These are phyloP conservation scores for Neofusicoccum kwambonambiense DNA, from an alignment of 2,329 filamentous ascomycete species.

Conservation along the genomic window DNA sequence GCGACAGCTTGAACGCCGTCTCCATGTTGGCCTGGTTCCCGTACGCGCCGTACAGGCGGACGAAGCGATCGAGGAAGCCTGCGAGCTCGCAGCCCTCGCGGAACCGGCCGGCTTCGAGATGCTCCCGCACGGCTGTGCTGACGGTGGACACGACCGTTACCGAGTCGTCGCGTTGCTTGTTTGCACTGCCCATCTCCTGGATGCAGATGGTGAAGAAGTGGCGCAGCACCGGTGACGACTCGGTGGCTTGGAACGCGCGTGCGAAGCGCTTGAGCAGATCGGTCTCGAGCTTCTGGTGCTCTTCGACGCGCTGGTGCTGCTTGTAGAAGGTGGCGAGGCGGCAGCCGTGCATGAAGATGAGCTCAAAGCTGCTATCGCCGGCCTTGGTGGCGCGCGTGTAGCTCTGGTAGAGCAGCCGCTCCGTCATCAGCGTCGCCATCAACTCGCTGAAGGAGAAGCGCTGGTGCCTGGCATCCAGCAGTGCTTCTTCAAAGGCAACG, in stretches of 20 bases:
- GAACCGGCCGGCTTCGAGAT: constrained; percentile 31
- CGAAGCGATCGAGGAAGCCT: constrained; percentile 30
- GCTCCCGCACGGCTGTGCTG: constrained; percentile 26
- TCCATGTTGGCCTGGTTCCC: constrained; percentile 33
- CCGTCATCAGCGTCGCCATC: constrained; percentile 42
- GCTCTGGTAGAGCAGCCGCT: constrained; percentile 34
- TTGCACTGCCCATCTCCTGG: constrained; percentile 25
- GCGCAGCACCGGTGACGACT: constrained; percentile 27
- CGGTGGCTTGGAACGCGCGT: constrained; percentile 29
- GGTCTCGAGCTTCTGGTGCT: constrained; percentile 28
- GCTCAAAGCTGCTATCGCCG: constrained; percentile 37
- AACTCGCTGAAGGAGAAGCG: constrained; percentile 41
- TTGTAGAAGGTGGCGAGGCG: constrained; percentile 31
- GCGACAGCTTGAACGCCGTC: constrained; percentile 37
- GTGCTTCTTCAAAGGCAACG: constrained; percentile 45
- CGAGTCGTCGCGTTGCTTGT: background rate
- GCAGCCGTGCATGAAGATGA: constrained; percentile 29
- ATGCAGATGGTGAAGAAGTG: constrained; percentile 33
- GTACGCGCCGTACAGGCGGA: constrained; percentile 32
- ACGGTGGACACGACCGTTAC: constrained; percentile 28
- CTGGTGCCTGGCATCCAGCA: constrained; percentile 36
- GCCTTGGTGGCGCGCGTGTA: constrained; percentile 29
- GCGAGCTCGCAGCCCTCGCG: constrained; percentile 32
- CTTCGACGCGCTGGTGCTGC: constrained; percentile 25
- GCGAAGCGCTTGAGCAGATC: constrained; percentile 24